A percentile compares a stretch with the other conserved stretches of the same genome.
Evolutionary conservation across 257 asterid genomes (phyloP).

Genomic region (Plantago ovata): DNA sequence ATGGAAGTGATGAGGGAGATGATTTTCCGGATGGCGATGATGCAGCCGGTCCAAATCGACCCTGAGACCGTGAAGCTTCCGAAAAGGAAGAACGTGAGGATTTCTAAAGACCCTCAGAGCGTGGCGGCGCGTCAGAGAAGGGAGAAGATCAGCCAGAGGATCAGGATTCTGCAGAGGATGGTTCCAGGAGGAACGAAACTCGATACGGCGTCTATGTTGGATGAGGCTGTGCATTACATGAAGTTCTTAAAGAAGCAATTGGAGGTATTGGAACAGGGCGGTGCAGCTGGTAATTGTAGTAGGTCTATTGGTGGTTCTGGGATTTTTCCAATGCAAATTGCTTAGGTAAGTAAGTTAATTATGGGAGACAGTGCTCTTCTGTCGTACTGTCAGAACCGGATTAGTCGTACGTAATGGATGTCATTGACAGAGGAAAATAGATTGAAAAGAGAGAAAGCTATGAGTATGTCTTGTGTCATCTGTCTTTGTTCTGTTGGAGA

Average conservation of each 20-base stretch:
- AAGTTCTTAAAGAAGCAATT: constrained; percentile 52
- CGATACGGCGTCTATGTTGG: constrained; percentile 63
- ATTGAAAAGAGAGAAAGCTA: too few species aligned
- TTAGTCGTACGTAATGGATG: too few species aligned
- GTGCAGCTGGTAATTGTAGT: background rate
- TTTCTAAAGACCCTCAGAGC: constrained; percentile 55
- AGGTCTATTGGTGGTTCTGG: constrained; percentile 14
- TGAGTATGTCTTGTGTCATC: too few species aligned
- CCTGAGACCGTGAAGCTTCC: constrained; percentile 43
- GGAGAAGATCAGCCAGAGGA: constrained; percentile 49
- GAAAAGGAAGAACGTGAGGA: constrained; percentile 49
- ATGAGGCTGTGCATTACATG: constrained; percentile 53
- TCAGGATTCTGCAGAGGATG: constrained; percentile 47
- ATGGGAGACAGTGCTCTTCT: too few species aligned
- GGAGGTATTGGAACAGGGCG: constrained; percentile 29
- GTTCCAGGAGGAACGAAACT: constrained; percentile 63
- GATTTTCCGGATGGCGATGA: constrained; percentile 48
- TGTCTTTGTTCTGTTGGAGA: too few species aligned
- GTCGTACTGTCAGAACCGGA: too few species aligned
- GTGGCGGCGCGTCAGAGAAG: constrained; percentile 55
- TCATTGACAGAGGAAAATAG: too few species aligned
- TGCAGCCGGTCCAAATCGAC: constrained; percentile 55
- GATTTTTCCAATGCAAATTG: background rate
- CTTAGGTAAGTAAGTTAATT: background rate
- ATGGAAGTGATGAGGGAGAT: constrained; percentile 55